Evolutionary conservation across 2,329 filamentous ascomycete genomes (phyloP).

Genomic region (Fusarium redolens): DNA sequence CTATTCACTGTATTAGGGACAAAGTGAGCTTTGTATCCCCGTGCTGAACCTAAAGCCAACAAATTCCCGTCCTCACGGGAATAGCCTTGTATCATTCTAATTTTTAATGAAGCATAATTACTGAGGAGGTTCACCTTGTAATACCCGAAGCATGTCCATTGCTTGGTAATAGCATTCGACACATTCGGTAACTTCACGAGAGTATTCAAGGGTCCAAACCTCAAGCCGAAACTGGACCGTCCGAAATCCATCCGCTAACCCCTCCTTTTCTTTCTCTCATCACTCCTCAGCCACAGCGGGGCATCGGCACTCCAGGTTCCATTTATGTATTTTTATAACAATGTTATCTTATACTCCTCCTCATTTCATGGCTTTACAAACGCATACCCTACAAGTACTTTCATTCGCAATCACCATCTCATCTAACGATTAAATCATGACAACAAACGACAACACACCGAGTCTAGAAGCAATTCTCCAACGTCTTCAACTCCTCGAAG

Average conservation of each 20-base stretch:
- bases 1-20: neutral
- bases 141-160: neutral
- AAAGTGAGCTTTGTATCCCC: too few relatives aligned
- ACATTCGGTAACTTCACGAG: neutral
- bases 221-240: neutral
- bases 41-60: neutral
- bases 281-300: neutral
- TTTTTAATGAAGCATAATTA: neutral
- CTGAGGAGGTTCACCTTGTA: neutral
- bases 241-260: neutral
- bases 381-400: neutral
- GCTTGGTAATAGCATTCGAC: rapidly evolving
- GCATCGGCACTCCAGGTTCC: neutral
- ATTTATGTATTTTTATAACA: neutral
- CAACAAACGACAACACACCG: neutral
- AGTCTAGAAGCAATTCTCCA: neutral
- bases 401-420: too few relatives aligned
- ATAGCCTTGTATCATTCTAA: neutral
- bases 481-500: neutral
- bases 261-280: neutral
- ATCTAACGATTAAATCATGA: neutral
- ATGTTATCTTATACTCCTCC: neutral
- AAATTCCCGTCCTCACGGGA: rapidly evolving
- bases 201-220: neutral
- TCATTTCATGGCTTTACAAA: neutral